A percentile compares a stretch with the other conserved stretches of the same genome.
Evolutionary conservation across 192 early-diverging fungal species (phyloP).

Genomic region (Backusella liffmaniae): DNA sequence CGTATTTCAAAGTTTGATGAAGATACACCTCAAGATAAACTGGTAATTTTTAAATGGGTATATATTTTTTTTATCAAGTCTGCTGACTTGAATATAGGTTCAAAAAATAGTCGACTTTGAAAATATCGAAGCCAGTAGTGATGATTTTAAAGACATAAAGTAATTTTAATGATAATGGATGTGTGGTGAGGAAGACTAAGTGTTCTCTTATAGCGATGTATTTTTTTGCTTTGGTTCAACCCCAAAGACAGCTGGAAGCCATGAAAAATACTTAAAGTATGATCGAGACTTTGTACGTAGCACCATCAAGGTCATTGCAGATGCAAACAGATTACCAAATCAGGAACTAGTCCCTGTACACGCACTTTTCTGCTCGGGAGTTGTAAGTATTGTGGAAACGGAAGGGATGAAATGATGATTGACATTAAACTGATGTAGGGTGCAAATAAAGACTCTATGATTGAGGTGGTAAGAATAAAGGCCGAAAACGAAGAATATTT

Average conservation of each 20-base stretch:
- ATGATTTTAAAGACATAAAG: slow-evolving; percentile 44
- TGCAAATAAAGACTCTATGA: neutral
- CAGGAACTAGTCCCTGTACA: slow-evolving; percentile 39
- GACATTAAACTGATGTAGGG: neutral
- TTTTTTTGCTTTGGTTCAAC: slow-evolving; percentile 78
- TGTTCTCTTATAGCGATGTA: slow-evolving; percentile 43
- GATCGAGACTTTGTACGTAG: slow-evolving; percentile 76
- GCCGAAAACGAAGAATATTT: slow-evolving; percentile 70
- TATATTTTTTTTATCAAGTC: too few species aligned
- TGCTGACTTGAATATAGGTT: slow-evolving; percentile 23
- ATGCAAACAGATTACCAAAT: slow-evolving; percentile 44
- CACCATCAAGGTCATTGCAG: slow-evolving; percentile 55
- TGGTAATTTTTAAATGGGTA: slow-evolving; percentile 20
- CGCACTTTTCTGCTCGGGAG: slow-evolving; percentile 47
- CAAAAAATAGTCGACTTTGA: slow-evolving; percentile 80
- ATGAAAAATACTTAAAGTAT: slow-evolving; percentile 67
- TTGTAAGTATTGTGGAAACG: slow-evolving; percentile 14
- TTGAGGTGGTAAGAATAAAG: slow-evolving; percentile 61
- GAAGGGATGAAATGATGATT: neutral
- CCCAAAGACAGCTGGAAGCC: slow-evolving; percentile 56
- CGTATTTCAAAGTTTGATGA: slow-evolving; percentile 43
- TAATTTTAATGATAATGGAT: slow-evolving; percentile 31
- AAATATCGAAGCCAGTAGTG: slow-evolving; percentile 45
- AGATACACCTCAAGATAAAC: slow-evolving; percentile 38
- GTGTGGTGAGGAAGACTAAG: neutral